Evolutionary conservation across 192 early-diverging fungal species (phyloP), one percentile per base, ranked within the genome.

Genomic region (Thamnidium elegans): DNA sequence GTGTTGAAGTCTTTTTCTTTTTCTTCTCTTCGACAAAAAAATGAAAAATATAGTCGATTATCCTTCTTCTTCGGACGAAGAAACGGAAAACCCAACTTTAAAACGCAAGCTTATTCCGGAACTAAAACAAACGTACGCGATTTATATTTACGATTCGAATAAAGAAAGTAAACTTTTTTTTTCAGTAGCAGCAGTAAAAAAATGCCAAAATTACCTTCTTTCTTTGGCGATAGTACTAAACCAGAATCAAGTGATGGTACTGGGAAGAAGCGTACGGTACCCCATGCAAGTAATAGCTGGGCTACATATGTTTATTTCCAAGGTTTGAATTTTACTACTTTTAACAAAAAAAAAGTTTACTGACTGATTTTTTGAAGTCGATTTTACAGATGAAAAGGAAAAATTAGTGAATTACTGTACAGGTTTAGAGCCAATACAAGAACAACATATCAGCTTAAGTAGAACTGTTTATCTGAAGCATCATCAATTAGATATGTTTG

Each of bases 131-230:
- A 26, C 26, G 26, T 26, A 26, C 26, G 26, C 26, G n/a, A n/a
- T n/a, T n/a, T n/a, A n/a, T n/a, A n/a, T n/a, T n/a, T n/a, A n/a
- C n/a, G n/a, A n/a, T n/a, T n/a, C n/a, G n/a, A n/a, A n/a, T n/a
- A n/a, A n/a, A n/a, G n/a, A n/a, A n/a, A n/a, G n/a, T n/a, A n/a
- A n/a, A n/a, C n/a, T n/a, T n/a, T n/a, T n/a, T n/a, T n/a, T n/a
- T n/a, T n/a, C n/a, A n/a, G n/a, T n/a, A n/a, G n/a, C n/a, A n/a
- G 26, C 47, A 48, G 55, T 20, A 8, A 30, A 10, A 56, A 56
- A 34, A 56, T 56, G 55, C 55, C 55, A 39, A 56, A 56, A 1
- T 34, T 56, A 17, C 32, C 55, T 39, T 39, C 31, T n/a, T 56
- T 56, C 19, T 56, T 56, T 34, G 55, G 19, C n/a, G 19, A 13